Conservation (phyloP, 225 moss, liverwort and hornwort genomes). For the Physcomitrium patens region DNA sequence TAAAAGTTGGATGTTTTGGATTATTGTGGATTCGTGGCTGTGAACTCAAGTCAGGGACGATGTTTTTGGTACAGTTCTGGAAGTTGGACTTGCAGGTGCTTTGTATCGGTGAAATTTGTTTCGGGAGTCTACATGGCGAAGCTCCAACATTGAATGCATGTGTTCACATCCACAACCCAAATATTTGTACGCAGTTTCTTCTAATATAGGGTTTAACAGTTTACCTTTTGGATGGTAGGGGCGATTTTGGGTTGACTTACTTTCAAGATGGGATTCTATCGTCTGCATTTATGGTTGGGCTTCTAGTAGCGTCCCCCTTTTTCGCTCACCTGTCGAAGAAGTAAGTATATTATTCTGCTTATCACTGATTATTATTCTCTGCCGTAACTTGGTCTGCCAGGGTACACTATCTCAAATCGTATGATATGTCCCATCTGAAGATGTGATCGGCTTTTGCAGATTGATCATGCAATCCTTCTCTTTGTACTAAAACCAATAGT, state of each 20-base stretch:
- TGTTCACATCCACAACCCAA: neutral
- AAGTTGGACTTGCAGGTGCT: slow-evolving; percentile 13
- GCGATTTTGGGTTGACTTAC: slow-evolving; percentile 87
- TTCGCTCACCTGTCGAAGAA: slow-evolving; percentile 89
- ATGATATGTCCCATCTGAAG: neutral
- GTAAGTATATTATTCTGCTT: slow-evolving; percentile 25
- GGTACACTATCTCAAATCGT: neutral
- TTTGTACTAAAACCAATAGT: neutral
- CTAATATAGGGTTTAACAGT: neutral
- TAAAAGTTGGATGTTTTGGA: neutral
- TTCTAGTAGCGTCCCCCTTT: slow-evolving; percentile 78
- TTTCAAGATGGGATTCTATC: slow-evolving; percentile 89
- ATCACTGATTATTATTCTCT: neutral
- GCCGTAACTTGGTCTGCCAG: neutral
- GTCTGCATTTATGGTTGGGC: slow-evolving; percentile 93
- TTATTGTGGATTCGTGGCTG: neutral
- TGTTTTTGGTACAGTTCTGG: neutral
- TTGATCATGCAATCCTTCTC: neutral
- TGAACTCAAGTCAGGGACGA: slow-evolving; percentile 26
- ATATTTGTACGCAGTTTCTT: neutral
- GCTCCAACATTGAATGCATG: neutral
- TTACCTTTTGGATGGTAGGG: slow-evolving; percentile 46
- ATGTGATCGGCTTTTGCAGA: neutral
- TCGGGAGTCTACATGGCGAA: neutral
- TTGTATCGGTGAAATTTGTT: neutral